These are phyloP conservation scores for Rhizoctonia solani DNA, from an alignment of 1,284 basidiomycete species.

Conservation along the genomic window DNA sequence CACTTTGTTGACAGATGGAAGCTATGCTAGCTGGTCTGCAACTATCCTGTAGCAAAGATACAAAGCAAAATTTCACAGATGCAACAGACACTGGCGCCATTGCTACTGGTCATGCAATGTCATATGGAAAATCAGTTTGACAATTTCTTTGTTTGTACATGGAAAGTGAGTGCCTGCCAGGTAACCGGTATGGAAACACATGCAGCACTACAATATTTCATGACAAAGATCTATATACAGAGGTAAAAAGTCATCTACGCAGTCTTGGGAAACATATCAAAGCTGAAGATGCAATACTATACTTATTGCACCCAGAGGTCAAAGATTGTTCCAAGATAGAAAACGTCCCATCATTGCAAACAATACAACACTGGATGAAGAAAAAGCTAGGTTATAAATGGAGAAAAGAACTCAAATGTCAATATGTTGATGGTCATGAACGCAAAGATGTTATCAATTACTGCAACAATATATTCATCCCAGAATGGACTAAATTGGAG, in stretches of 20 bases:
- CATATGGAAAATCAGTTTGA: no score
- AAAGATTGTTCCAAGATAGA: not conserved
- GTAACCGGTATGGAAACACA: not conserved
- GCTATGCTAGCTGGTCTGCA: no score
- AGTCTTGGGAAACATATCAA: not conserved
- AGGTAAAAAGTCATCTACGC: not conserved
- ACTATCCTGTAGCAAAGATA: no score
- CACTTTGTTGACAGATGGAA: no score
- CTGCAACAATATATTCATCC: not conserved
- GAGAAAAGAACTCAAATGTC: not conserved
- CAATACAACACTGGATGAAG: not conserved
- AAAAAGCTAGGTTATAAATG: not conserved
- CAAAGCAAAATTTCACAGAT: no score
- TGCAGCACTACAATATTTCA: not conserved
- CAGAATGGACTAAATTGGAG: constrained; percentile 27
- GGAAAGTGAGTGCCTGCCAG: no score
- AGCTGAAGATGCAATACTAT: not conserved
- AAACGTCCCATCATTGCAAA: not conserved
- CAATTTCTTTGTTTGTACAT: no score
- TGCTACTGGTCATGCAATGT: no score
- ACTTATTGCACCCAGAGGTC: not conserved
- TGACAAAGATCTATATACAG: not conserved
- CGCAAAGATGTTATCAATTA: not conserved
- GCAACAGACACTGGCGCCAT: no score
- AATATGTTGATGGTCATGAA: constrained; percentile 15